Evolutionary conservation across 306 rosid species (phyloP), one percentile per base, ranked within the genome.

Genomic region (Cicer yamashitae): DNA sequence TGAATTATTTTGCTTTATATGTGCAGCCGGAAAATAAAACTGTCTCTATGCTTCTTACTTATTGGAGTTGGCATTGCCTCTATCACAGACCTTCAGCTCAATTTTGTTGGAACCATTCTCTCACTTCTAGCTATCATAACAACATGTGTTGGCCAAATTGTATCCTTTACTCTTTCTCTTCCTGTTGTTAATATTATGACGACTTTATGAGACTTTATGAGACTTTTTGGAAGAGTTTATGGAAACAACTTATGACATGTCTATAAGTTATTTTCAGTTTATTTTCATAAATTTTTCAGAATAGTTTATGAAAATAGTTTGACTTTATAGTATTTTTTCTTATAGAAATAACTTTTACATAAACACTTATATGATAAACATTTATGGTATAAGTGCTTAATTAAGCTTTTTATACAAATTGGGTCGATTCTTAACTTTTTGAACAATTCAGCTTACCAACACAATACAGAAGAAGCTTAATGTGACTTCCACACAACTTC

Each of bases 51-150:
- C 77, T 70, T 94, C 45, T 83, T 94, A 80, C 89, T 94, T 3
- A 74, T 90, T 72, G 99, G 99, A 83, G 99, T 94, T 79, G 99
- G 91, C 85, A 90, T 94, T 83, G 99, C 97, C 41, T 94, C 99
- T n/a, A 52, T 94, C 68, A 94, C 97, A 9, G 99, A 94, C 54
- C 97, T 94, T 82, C 99, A 94, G 82, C 99, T 94, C 89, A 94
- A 94, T 83, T 61, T 90, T 60, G 17, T 92, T 43, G 99, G 99
- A 67, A 78, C 93, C 13, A 37, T 89, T 75, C 87, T 94, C 10
- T 94, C 99, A 73, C 83, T 94, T 82, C 89, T 94, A 14, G 99
- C 99, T 48, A 94, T 94, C 84, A 74, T 85, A 13, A 94, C 99
- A 1, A 94, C 99, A 47, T 94, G 99, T 41, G 90, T 89, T 67